Conservation (phyloP, 192 early-diverging fungal genomes). For the Podila clonocystis region DNA sequence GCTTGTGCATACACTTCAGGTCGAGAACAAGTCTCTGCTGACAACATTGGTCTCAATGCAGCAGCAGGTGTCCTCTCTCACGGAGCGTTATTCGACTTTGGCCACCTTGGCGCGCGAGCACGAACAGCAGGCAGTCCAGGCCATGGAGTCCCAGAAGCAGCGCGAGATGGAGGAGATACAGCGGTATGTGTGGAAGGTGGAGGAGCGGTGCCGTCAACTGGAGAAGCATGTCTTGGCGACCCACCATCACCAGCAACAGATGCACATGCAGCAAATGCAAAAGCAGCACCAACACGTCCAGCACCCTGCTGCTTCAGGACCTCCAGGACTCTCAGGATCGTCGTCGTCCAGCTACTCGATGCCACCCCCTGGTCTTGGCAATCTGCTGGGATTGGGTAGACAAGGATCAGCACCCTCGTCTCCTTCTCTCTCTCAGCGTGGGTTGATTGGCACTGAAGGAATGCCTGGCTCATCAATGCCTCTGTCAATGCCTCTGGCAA, state of each 20-base stretch:
- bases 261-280: conserved; percentile 46
- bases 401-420: conserved; percentile 36
- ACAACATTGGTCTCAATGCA: conserved; percentile 56
- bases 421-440: conserved; percentile 19
- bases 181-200: conserved; percentile 59
- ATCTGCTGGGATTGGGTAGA: conserved; percentile 35
- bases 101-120: conserved; percentile 54
- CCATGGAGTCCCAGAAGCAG: conserved; percentile 55
- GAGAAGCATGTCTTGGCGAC: conserved; percentile 41
- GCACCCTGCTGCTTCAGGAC: conserved; percentile 31
- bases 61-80: conserved; percentile 60
- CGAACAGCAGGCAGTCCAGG: conserved; percentile 54
- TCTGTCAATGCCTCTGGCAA: conserved; percentile 5
- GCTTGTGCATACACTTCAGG: conserved; percentile 51
- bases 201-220: conserved; percentile 45
- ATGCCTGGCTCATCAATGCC: neutral
- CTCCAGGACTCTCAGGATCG: conserved; percentile 9
- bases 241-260: conserved; percentile 14
- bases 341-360: conserved; percentile 16
- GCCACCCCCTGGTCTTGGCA: conserved; percentile 39
- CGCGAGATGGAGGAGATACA: conserved; percentile 60
- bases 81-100: conserved; percentile 52
- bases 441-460: conserved; percentile 18
- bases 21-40: conserved; percentile 57
- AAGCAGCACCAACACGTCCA: conserved; percentile 23